phyloP scores from a whole-genome alignment of 2,329 filamentous ascomycete species.

The Ramularia endophylla region DNA sequence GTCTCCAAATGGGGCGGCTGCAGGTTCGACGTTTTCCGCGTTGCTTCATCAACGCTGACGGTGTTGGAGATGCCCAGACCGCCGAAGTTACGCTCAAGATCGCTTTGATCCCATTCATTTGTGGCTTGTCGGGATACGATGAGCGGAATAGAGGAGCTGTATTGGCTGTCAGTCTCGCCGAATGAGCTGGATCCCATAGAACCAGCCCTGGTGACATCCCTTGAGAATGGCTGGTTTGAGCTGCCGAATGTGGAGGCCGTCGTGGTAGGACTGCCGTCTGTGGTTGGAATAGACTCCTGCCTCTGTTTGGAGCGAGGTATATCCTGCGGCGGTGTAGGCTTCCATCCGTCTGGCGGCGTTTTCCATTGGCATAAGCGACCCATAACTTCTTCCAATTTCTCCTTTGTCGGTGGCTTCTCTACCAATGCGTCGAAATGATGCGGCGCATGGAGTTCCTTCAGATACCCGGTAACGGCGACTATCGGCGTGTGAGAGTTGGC shows the following conservation, averaged over 20 bases:
- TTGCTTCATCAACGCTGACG: constrained; percentile 15
- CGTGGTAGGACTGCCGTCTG: constrained; percentile 71
- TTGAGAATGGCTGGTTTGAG: constrained; percentile 43
- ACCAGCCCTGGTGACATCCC: constrained; percentile 34
- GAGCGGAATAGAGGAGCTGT: constrained; percentile 61
- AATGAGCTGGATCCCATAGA: constrained; percentile 85
- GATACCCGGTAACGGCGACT: constrained; percentile 90
- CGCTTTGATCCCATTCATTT: constrained; percentile 68
- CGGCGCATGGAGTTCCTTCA: constrained; percentile 93
- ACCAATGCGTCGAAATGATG: constrained; percentile 95
- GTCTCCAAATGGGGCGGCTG: constrained; percentile 53
- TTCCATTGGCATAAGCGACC: constrained; percentile 91
- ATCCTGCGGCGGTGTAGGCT: constrained; percentile 34
- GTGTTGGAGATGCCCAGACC: constrained; percentile 62
- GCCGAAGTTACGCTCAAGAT: constrained; percentile 44
- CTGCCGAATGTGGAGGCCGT: constrained; percentile 65
- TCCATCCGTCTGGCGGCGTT: constrained; percentile 60
- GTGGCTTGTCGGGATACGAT: constrained; percentile 60
- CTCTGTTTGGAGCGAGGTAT: constrained; percentile 55
- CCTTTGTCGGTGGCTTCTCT: constrained; percentile 91
- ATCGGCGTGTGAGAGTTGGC: constrained; percentile 92
- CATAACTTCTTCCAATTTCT: constrained; percentile 83
- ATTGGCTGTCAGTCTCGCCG: constrained; percentile 75
- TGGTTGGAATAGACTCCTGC: constrained; percentile 52
- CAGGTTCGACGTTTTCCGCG: constrained; percentile 16